A percentile compares a stretch with the other conserved stretches of the same genome.
Conservation (phyloP, 805 yeast species). For the Zygosaccharomyces bailii region DNA sequence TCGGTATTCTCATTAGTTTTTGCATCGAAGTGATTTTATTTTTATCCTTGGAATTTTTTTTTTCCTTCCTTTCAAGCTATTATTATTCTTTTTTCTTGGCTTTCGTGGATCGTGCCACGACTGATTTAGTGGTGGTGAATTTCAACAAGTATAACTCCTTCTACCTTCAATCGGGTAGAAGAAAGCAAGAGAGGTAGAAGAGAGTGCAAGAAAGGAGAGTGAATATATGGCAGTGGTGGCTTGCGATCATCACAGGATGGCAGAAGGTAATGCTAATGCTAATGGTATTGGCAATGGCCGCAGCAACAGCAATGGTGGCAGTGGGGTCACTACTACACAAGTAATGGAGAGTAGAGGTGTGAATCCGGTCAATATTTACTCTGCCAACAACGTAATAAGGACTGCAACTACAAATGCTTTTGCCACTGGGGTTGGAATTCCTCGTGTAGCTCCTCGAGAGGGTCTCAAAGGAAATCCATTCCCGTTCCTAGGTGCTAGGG, state of each 20-base stretch:
- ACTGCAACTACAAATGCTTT: not conserved
- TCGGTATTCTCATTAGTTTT: not conserved
- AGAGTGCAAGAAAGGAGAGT: not conserved
- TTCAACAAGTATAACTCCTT: not conserved
- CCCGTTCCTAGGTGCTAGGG: constrained; percentile 1
- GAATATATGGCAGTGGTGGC: constrained; percentile 3
- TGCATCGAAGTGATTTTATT: not conserved
- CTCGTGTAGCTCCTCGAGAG: constrained; percentile 2
- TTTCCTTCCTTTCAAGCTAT: not conserved
- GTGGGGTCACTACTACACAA: not conserved
- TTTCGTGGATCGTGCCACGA: not conserved
- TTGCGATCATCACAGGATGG: constrained; percentile 1
- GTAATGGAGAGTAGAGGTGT: not conserved
- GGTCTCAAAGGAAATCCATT: not conserved
- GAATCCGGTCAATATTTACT: constrained; percentile 1
- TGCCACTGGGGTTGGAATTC: constrained; percentile 2
- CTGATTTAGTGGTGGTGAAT: constrained; percentile 1
- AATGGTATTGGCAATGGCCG: not conserved
- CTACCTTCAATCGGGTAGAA: not conserved
- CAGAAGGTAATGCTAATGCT: constrained; percentile 3
- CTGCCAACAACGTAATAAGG: constrained; percentile 1
- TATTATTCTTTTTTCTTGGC: not conserved
- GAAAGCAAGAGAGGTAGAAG: not conserved
- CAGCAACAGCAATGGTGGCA: not conserved
- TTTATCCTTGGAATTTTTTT: not conserved